These are phyloP conservation scores for Cryptosporidium andersoni DNA, from an alignment of 169 alveolate species.

Conservation along the genomic window DNA sequence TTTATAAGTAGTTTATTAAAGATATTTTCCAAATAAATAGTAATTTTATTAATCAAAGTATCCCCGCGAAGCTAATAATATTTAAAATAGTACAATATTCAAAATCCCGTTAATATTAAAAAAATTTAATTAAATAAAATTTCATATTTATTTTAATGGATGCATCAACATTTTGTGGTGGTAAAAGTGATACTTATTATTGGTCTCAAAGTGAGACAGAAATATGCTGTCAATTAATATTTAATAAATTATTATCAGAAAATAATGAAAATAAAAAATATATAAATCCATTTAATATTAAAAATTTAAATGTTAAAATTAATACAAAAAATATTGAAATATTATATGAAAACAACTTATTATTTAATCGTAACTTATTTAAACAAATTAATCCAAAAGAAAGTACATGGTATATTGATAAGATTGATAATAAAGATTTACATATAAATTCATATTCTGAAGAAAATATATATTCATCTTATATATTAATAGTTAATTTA, in stretches of 20 bases:
- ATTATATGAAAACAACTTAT: neutral
- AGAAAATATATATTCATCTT: neutral
- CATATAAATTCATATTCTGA: neutral
- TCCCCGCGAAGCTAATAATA: neutral
- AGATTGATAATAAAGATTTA: neutral
- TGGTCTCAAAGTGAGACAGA: slow-evolving; percentile 59
- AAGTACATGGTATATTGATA: slow-evolving; percentile 50
- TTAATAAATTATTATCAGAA: neutral
- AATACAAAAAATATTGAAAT: slow-evolving; percentile 9
- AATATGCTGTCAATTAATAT: slow-evolving; percentile 22
- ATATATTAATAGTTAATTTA: neutral
- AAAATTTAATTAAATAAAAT: neutral
- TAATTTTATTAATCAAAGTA: neutral
- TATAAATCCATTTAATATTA: neutral
- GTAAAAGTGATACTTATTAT: slow-evolving; percentile 1
- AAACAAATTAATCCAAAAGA: slow-evolving; percentile 5
- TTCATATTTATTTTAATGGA: neutral
- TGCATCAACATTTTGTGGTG: neutral
- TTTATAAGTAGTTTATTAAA: no score
- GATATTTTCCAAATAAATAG: no score
- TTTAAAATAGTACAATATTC: neutral
- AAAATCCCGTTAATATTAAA: neutral
- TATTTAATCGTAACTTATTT: slow-evolving; percentile 6
- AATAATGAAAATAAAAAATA: neutral
- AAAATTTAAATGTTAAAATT: neutral